Evolutionary conservation across 1,284 basidiomycete genomes (phyloP), one percentile per base, ranked within the genome.

Genomic region (Cryptococcus jaspeensis): DNA sequence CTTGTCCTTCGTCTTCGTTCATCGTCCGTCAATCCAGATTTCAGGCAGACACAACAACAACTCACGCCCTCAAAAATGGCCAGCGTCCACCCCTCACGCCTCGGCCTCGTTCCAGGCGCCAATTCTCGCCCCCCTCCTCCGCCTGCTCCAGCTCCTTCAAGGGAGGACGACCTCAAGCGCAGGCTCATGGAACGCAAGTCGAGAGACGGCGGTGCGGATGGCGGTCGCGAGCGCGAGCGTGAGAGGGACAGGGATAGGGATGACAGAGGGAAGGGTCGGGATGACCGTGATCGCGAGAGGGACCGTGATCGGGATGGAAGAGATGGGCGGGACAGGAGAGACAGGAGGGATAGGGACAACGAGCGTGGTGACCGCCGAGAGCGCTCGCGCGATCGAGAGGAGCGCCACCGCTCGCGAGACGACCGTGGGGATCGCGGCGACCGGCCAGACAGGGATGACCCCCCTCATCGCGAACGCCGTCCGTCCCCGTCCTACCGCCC

Each of bases 61-160:
- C 28, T 32, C 28, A 9, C 18, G 9, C 25, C 39, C n/a, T n/a
- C n/a, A n/a, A 49, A 41, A 13, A 72, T 69, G 66, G 67, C 68
- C 3, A 62, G 65, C 12, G 61, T 72, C n/a, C 70, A 72, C 41
- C 70, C 70, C 5, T 72, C 70, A 3, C 55, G 70, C 22, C 41
- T 69, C 36, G 60, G 64, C 39, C 56, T 72, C 8, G 68, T 72
- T 16, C 70, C 70, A 23, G 52, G 55, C 15, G 49, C 39, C 12
- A 41, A 50, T 23, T 12, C 56, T 3, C 53, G 39, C 28, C 53
- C 51, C 18, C 58, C 25, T 40, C 18, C 32, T 44, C 56, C 54
- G 8, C 61, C 63, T 25, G 23, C 52, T 3, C 55, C 39, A n/a
- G 20, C 18, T n/a, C 42, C 56, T 8, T 61, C 66, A 7, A 49